phyloP scores from a whole-genome alignment of 768 basidiomycete species.

The Collybia sordida region DNA sequence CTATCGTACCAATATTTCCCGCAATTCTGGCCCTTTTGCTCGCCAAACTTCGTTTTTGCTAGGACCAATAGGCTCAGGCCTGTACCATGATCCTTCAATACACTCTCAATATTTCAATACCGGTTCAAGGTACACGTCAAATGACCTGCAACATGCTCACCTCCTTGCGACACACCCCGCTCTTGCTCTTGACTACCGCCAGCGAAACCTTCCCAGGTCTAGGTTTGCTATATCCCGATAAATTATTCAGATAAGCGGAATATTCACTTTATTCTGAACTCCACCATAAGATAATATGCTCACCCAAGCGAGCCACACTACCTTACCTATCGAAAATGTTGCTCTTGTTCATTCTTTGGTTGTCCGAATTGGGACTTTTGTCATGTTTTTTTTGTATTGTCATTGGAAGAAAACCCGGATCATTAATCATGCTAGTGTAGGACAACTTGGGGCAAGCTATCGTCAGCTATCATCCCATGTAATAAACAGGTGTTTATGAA shows the following conservation, averaged over 20 bases:
- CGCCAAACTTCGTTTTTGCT: constrained; percentile 12
- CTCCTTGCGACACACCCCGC: constrained; percentile 15
- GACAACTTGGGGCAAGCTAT: too few species aligned
- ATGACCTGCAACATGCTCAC: constrained; percentile 5
- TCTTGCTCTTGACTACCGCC: constrained; percentile 8
- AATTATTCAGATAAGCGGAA: constrained; percentile 4
- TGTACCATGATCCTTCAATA: constrained; percentile 8
- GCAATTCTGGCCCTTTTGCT: constrained; percentile 13
- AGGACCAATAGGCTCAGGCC: constrained; percentile 5
- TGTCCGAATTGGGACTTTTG: too few species aligned
- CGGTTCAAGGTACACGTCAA: neutral
- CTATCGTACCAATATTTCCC: constrained; percentile 11
- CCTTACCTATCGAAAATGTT: constrained; percentile 4
- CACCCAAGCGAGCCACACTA: neutral
- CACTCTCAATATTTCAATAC: constrained; percentile 12
- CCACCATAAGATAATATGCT: constrained; percentile 8
- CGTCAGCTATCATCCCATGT: too few species aligned
- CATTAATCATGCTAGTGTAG: too few species aligned
- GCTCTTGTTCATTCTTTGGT: too few species aligned
- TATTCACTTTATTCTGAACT: constrained; percentile 3
- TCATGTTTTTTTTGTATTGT: too few species aligned
- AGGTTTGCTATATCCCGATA: constrained; percentile 12
- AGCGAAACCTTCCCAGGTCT: constrained; percentile 6
- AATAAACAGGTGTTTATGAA: too few species aligned
- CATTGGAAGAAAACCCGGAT: too few species aligned